Base-by-base conservation (phyloP, 2,329 filamentous ascomycete genomes). In the Gliomastix tumulicola region DNA sequence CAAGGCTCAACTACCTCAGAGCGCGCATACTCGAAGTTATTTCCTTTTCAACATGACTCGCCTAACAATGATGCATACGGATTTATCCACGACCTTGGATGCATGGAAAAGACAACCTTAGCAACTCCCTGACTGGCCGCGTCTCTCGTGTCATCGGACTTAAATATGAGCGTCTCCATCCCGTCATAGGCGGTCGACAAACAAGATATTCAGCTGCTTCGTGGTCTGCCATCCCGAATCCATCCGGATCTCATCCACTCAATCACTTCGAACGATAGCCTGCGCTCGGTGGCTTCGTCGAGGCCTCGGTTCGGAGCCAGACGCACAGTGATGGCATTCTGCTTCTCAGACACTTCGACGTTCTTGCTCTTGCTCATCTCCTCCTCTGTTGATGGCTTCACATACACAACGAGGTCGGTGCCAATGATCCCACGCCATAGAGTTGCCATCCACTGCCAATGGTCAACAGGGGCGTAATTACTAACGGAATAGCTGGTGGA, bases 381-480 rank as follows among this genome's bases (percentile, higher is more conserved):
- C 12, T 60, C 58, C 27, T 60, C 56, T 7, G 49, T 23, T 32
- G 49, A 48, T 25, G 55, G 48, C 49, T 67, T 70, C 15, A 84
- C 72, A 50, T 84, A 87, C 20, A 92, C 68, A 2, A 84, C 84
- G 32, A 90, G 63, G 57, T 97, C 90, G 0, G 90, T 79, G 0
- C 84, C 87, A 2, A 89, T 72, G 37, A 86, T 84, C 9, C 88
- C 87, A 9, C 89, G 80, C 90, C 90, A 97, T 17, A 96, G 74
- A 30, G 85, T 90, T 23, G 90, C 90, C 69, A 92, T 88, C 90
- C 90, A 97, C 58, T 94, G 85, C 88, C 90, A 97, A 62, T 97
- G 90, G 50, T 94, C 88, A n/a, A 84, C 73, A 0, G 85, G 80
- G 13, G 79, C 75, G 56, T 94, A 95, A 7, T 73, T 69, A 53